Evolutionary conservation across 2,329 filamentous ascomycete species (phyloP).

Genomic region (Neophaeococcomyces mojaviensis): DNA sequence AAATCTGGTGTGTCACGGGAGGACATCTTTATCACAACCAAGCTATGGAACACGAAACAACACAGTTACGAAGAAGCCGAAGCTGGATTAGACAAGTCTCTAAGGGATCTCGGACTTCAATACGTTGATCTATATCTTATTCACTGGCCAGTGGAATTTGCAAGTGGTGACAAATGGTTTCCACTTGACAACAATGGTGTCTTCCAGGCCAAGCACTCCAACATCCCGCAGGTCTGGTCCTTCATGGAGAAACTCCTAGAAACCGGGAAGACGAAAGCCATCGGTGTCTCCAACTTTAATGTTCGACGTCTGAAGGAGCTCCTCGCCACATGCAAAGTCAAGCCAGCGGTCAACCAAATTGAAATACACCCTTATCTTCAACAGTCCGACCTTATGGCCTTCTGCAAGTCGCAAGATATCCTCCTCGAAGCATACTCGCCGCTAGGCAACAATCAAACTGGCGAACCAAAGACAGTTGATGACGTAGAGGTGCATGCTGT

Average conservation of each 20-base stretch:
- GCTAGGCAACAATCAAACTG: conserved; percentile 57
- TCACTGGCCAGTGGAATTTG: conserved; percentile 49
- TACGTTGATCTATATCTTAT: conserved; percentile 48
- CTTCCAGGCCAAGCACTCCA: conserved; percentile 34
- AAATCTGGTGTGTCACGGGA: conserved; percentile 21
- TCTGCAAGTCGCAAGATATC: conserved; percentile 46
- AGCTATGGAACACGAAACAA: conserved; percentile 54
- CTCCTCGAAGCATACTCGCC: conserved; percentile 48
- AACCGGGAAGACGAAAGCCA: conserved; percentile 41
- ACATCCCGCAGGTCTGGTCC: conserved; percentile 46
- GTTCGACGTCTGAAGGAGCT: conserved; percentile 41
- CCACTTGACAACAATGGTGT: conserved; percentile 39
- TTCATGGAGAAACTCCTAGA: conserved; percentile 40
- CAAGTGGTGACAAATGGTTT: conserved; percentile 39
- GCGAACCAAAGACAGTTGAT: conserved; percentile 56
- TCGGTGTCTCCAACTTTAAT: conserved; percentile 48
- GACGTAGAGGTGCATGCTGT: conserved; percentile 58
- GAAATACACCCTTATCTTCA: conserved; percentile 49
- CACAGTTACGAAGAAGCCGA: conserved; percentile 41
- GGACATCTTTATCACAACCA: conserved; percentile 45
- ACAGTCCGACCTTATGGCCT: conserved; percentile 42
- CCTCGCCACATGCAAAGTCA: conserved; percentile 37
- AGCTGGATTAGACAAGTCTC: conserved; percentile 40
- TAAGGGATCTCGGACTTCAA: conserved; percentile 44
- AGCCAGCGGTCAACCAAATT: conserved; percentile 45